Evolutionary conservation across 495 filamentous ascomycete genomes (phyloP).

Genomic region (Penicillium atrosanguineum): DNA sequence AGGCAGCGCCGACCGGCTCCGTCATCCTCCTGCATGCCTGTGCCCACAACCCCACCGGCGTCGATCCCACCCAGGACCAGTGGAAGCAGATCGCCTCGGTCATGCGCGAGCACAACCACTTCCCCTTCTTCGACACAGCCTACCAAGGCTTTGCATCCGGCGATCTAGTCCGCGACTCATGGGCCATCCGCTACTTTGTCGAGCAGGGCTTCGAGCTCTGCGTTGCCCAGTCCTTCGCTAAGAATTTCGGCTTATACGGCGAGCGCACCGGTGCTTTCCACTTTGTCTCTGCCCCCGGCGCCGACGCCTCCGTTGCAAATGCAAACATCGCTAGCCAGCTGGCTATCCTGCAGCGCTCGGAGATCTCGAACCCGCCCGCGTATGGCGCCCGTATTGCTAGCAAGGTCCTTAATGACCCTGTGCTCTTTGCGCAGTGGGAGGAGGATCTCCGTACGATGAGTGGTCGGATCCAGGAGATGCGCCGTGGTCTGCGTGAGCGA

Average conservation of each 20-base stretch:
- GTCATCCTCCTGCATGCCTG: conserved; percentile 94
- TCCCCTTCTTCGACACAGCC: conserved; percentile 98
- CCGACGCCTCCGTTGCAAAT: conserved; percentile 61
- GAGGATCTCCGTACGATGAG: conserved; percentile 90
- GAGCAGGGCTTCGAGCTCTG: conserved; percentile 94
- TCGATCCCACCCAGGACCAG: conserved; percentile 91
- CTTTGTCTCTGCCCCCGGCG: conserved; percentile 72
- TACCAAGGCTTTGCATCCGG: conserved; percentile 99
- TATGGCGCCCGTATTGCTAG: conserved; percentile 90
- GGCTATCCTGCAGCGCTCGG: conserved; percentile 89
- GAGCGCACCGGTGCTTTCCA: conserved; percentile 97
- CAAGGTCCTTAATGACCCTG: conserved; percentile 74
- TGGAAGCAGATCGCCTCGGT: conserved; percentile 85
- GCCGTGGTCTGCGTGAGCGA: conserved; percentile 67
- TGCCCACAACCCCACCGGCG: conserved; percentile 97
- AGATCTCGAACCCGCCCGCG: conserved; percentile 94
- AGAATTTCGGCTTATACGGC: conserved; percentile 98
- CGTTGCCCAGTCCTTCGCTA: conserved; percentile 94
- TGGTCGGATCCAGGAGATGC: conserved; percentile 89
- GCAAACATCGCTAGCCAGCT: conserved; percentile 78
- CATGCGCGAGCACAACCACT: conserved; percentile 72
- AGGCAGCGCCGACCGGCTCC: conserved; percentile 67
- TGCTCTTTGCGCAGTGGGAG: conserved; percentile 91
- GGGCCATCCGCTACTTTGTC: conserved; percentile 90
- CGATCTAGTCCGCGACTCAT: conserved; percentile 78